Percentiles rank a stretch among this genome's conserved stretches.
Conservation (phyloP, 768 basidiomycete genomes). For the Agaricus subrufescens region DNA sequence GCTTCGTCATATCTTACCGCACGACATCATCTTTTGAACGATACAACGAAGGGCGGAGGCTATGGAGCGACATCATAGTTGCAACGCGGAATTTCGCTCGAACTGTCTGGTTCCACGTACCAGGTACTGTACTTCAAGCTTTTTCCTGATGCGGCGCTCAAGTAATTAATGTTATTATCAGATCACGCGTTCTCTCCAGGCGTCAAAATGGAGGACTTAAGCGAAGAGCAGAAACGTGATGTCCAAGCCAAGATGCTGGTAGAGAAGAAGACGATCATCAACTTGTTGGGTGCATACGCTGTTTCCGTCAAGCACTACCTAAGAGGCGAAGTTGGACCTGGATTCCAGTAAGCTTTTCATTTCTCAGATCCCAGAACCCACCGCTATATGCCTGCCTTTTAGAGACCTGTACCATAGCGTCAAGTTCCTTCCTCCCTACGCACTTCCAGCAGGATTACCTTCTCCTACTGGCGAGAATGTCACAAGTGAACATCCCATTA, state of each 20-base stretch:
- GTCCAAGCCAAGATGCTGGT: slow-evolving; percentile 45
- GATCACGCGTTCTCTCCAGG: slow-evolving; percentile 11
- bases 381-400: not conserved
- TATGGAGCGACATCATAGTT: slow-evolving; percentile 66
- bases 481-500: not conserved
- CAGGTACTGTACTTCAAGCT: slow-evolving; percentile 33
- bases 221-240: slow-evolving; percentile 17
- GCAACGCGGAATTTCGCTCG: slow-evolving; percentile 54
- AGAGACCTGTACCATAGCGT: slow-evolving; percentile 65
- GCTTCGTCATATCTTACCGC: slow-evolving; percentile 70
- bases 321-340: slow-evolving; percentile 50
- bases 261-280: slow-evolving; percentile 67
- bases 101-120: slow-evolving; percentile 65
- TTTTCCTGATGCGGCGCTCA: not conserved
- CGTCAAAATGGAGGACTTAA: slow-evolving; percentile 14
- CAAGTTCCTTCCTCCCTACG: slow-evolving; percentile 68
- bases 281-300: slow-evolving; percentile 60
- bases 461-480: not conserved
- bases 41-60: slow-evolving; percentile 68
- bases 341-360: slow-evolving; percentile 32
- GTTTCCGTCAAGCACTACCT: slow-evolving; percentile 70
- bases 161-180: slow-evolving; percentile 5
- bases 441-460: slow-evolving; percentile 39
- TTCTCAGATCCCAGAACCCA: not conserved
- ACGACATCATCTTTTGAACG: slow-evolving; percentile 71